A percentile compares a stretch with the other conserved stretches of the same genome.
These are phyloP conservation scores for Nelumbo lutea DNA, from an alignment of 164 flowering plant species.

Conservation along the genomic window DNA sequence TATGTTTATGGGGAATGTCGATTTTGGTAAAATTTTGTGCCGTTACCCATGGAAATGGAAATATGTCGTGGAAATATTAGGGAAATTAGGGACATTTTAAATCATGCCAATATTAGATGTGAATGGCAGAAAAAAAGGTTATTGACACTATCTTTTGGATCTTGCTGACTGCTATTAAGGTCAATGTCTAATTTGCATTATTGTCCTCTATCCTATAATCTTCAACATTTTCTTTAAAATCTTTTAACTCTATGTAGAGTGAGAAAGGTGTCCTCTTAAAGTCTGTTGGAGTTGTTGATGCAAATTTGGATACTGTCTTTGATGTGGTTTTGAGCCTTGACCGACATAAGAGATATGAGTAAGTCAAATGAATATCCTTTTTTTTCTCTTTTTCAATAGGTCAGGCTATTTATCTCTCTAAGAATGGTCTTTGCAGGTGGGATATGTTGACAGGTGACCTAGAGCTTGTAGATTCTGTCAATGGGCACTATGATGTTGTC, in stretches of 20 bases:
- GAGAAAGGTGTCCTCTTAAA: conserved; percentile 70
- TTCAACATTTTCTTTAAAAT: not conserved
- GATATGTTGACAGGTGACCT: conserved; percentile 79
- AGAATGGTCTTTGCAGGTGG: conserved; percentile 70
- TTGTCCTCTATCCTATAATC: not conserved
- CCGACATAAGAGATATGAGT: conserved; percentile 79
- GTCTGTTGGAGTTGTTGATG: conserved; percentile 82
- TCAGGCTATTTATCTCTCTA: conserved; percentile 18
- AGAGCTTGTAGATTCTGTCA: conserved; percentile 66
- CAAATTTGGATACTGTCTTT: conserved; percentile 78
- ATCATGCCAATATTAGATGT: no score
- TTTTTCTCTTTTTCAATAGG: not conserved
- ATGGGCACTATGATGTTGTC: conserved; percentile 84
- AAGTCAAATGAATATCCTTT: conserved; percentile 19
- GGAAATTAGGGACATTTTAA: no score
- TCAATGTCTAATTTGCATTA: no score
- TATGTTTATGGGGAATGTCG: no score
- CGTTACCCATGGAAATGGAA: no score
- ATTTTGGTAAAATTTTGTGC: no score
- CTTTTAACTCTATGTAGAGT: conserved; percentile 32
- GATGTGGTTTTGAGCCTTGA: conserved; percentile 70
- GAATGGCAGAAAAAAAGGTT: no score
- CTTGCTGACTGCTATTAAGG: no score
- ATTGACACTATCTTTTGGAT: no score
- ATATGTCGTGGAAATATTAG: no score